phyloP scores from a whole-genome alignment of 2,329 filamentous ascomycete genomes.

The Elsinoe arachidis region DNA sequence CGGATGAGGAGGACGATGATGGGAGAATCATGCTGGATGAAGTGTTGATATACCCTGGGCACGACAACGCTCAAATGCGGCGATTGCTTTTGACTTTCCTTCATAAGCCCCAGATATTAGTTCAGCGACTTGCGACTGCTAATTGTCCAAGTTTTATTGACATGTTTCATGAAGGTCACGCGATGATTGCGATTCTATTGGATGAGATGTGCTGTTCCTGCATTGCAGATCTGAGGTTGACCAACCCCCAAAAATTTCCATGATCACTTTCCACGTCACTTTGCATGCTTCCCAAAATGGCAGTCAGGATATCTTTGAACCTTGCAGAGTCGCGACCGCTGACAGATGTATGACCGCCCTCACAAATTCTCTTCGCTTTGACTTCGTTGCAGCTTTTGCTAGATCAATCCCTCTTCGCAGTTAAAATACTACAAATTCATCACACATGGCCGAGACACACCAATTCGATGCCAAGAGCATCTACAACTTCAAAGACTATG shows the following conservation, averaged over 20 bases:
- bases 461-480: constrained; percentile 44
- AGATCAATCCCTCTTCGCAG: neutral
- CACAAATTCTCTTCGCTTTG: neutral
- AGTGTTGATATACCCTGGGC: constrained; percentile 11
- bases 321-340: neutral
- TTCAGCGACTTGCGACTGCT: neutral
- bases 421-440: neutral
- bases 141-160: neutral
- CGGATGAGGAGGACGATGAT: neutral
- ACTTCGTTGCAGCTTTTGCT: neutral
- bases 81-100: neutral
- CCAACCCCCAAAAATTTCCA: neutral
- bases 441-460: constrained; percentile 36
- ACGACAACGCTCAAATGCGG: neutral
- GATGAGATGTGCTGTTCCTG: constrained; percentile 1
- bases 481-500: constrained; percentile 47
- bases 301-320: neutral
- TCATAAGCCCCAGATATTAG: neutral
- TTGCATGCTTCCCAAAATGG: constrained; percentile 5
- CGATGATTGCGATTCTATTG: neutral
- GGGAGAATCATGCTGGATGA: constrained; percentile 5
- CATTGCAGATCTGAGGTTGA: neutral
- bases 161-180: neutral
- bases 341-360: neutral
- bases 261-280: constrained; percentile 7